Conservation (phyloP, 306 rosid genomes). For the Sphenostylis stenocarpa region DNA sequence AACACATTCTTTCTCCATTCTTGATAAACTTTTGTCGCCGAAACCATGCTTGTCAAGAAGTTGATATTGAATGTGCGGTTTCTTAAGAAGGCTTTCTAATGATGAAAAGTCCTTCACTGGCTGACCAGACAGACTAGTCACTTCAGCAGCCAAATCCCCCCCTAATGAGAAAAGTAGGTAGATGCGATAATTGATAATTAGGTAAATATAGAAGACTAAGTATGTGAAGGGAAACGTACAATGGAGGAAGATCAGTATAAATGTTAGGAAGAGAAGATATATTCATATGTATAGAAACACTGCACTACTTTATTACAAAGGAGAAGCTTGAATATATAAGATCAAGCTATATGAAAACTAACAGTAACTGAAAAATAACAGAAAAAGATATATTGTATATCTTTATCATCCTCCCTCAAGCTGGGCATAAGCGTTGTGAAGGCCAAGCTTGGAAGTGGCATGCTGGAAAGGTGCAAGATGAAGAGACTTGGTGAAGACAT, state of each 20-base stretch:
- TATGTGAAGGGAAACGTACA: not conserved
- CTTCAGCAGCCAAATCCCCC: conserved; percentile 80
- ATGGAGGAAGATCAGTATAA: not conserved
- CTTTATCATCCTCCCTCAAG: too few relatives aligned
- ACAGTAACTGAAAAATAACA: too few relatives aligned
- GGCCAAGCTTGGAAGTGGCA: too few relatives aligned
- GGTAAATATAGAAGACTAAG: not conserved
- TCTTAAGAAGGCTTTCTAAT: conserved; percentile 94
- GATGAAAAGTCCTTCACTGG: conserved; percentile 85
- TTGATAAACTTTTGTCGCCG: conserved; percentile 63
- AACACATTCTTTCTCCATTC: conserved; percentile 82
- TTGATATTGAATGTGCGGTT: conserved; percentile 82
- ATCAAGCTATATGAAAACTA: too few relatives aligned
- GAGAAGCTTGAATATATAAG: too few relatives aligned
- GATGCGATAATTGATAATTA: conserved; percentile 1
- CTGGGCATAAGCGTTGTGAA: too few relatives aligned
- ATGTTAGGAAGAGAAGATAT: too few relatives aligned
- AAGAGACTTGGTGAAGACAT: too few relatives aligned
- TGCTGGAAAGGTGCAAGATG: too few relatives aligned
- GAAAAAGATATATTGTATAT: too few relatives aligned
- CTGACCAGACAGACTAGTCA: conserved; percentile 65
- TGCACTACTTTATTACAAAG: too few relatives aligned
- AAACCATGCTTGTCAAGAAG: conserved; percentile 85
- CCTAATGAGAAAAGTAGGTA: conserved; percentile 47
- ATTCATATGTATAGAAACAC: too few relatives aligned